Conservation (phyloP, 2,329 filamentous ascomycete genomes). For the Fusarium sulawesiense region DNA sequence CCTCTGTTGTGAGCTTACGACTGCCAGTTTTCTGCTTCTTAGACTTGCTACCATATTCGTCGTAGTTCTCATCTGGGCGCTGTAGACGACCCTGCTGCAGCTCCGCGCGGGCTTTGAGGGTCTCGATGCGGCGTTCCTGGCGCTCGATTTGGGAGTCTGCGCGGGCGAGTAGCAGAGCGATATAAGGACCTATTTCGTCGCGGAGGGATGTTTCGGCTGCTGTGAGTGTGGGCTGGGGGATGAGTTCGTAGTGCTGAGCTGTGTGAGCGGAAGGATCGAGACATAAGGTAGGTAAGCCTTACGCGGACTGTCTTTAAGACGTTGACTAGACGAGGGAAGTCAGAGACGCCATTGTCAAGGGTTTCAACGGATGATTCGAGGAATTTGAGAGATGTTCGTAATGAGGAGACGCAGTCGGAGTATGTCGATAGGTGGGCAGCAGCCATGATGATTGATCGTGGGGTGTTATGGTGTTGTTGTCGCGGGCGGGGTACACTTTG, state of each 20-base stretch:
- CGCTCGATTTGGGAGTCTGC: constrained; percentile 87
- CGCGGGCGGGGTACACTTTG: constrained; percentile 22
- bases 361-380: constrained; percentile 70
- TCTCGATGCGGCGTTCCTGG: constrained; percentile 83
- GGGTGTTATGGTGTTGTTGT: constrained; percentile 12
- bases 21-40: constrained; percentile 42
- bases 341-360: constrained; percentile 65
- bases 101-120: constrained; percentile 83
- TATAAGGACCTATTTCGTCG: constrained; percentile 90
- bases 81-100: constrained; percentile 78
- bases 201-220: constrained; percentile 86
- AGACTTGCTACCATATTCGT: constrained; percentile 22
- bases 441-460: constrained; percentile 35
- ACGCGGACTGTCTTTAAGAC: constrained; percentile 70
- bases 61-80: constrained; percentile 42
- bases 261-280: not conserved
- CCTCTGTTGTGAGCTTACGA: constrained; percentile 63
- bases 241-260: constrained; percentile 88
- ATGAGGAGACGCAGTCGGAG: constrained; percentile 68
- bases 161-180: constrained; percentile 80
- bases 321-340: constrained; percentile 66
- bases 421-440: constrained; percentile 55
- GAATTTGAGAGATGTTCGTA: constrained; percentile 69
- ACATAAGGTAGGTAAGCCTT: constrained; percentile 42
- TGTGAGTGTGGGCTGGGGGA: constrained; percentile 84